Base-by-base conservation (phyloP, 768 basidiomycete genomes). In the Xanthoconium stramineum region DNA sequence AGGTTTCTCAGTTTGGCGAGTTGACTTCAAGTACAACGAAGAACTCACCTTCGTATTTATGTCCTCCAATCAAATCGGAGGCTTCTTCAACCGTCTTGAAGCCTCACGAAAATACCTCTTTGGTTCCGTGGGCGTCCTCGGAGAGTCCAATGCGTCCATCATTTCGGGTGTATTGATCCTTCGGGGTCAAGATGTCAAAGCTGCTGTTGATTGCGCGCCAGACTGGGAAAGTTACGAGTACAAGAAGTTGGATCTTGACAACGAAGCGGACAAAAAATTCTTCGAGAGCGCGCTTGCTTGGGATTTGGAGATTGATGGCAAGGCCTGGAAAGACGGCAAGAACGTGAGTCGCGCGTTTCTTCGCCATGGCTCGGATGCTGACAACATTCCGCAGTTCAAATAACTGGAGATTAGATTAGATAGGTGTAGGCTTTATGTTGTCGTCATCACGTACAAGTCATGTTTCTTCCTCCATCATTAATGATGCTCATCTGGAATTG, bases 61-160 rank as follows among this genome's bases (percentile, higher is more conserved):
- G 94, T 94, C 92, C 57, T 83, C 85, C 59, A 98, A 98, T 82
- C 91, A 89, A 74, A 84, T 97, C 67, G 84, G 84, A 56, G 96
- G 96, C 17, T 94, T 96, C 86, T 98, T 95, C 84, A 91, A 95
- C 82, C 92, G 97, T 55, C 85, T 99, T 10, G 97, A 98, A 78
- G 97, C 85, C 11, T 94, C 94, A 24, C 88, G 96, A 74, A 96
- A 97, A 75, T 96, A 97, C 80, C 82, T 95, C 61, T 97, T 98
- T 73, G 96, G 88, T 14, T 95, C 92, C 43, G 72, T 94, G 45
- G 94, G 92, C 71, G 97, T 99, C 20, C 85, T 95, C 56, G 96
- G 97, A 69, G 74, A 76, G 65, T 50, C 78, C 69, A 89, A 90
- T 75, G 78, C 91, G 75, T 91, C 87, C 39, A 53, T 88, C 69